phyloP scores from a whole-genome alignment of 2,329 filamentous ascomycete species.

The Aspergillus aculeatus region DNA sequence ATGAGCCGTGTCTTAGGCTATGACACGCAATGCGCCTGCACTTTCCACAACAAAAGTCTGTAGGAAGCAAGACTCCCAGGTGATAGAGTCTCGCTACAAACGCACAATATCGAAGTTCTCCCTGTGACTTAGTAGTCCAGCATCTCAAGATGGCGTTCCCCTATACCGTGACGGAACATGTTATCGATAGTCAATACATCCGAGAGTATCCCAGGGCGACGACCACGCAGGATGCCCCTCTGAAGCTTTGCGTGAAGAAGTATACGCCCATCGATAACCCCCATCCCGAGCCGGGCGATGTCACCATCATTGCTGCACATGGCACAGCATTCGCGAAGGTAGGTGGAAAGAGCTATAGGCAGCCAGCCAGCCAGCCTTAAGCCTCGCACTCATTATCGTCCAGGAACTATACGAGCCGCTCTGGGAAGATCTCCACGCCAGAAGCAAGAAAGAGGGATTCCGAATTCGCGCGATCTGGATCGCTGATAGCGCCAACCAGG shows the following conservation, averaged over 20 bases:
- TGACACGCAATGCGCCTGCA: background rate
- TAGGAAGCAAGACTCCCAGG: background rate
- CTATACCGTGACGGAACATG: constrained; percentile 50
- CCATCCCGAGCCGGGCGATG: constrained; percentile 46
- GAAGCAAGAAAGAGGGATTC: constrained; percentile 55
- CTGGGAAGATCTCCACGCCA: constrained; percentile 71
- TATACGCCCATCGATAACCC: constrained; percentile 52
- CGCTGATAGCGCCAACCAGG: constrained; percentile 13
- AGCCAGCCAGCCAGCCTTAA: too few species aligned
- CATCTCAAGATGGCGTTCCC: constrained; percentile 1
- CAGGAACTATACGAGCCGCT: constrained; percentile 83
- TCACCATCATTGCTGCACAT: constrained; percentile 56
- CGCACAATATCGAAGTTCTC: too few species aligned
- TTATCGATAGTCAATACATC: constrained; percentile 39
- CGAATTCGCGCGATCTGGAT: constrained; percentile 57
- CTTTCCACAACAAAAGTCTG: background rate
- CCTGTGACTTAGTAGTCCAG: background rate
- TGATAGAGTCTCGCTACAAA: background rate
- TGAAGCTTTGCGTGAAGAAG: constrained; percentile 55
- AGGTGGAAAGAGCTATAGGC: background rate
- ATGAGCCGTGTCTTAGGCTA: background rate
- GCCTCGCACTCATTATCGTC: background rate
- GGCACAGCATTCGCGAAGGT: constrained; percentile 67
- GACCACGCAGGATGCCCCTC: constrained; percentile 47
- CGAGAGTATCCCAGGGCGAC: constrained; percentile 50